Base-by-base conservation (phyloP, 805 yeast genomes). In the Sungouiozyma intestinalis region DNA sequence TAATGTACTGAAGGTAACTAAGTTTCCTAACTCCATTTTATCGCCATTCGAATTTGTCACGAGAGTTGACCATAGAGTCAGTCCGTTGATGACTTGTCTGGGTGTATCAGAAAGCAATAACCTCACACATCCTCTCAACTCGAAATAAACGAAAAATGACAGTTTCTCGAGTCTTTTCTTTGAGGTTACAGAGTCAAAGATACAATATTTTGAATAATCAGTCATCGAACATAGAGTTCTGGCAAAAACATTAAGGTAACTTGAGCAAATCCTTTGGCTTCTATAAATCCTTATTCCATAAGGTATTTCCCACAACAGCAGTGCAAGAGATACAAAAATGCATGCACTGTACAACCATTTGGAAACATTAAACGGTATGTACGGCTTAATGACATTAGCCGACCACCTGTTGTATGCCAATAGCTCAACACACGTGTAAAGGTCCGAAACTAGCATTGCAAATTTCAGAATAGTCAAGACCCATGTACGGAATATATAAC, bases 31-130 rank as follows among this genome's bases (percentile, higher is more conserved):
- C 6, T 52, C 54, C 29, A 62, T 49, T 34, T 43, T 42, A 16
- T 39, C 19, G 9, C 56, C 60, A 3, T 53, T 43, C 35, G 55
- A 51, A 27, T 65, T 52, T 16, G 70, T 54, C 4, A 58, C 48
- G 16, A 72, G 53, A 5, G 71, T 73, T 1, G 77, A 71, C 60
- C 69, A 72, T 18, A 81, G 61, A 0, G 95, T 84, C 51, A 82
- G 66, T 17, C 86, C 81, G 55, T 85, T 85, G 48, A 86, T 73
- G 1, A 83, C 79, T 61, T 86, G 95, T 61, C 95, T 76, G 15
- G 95, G 95, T 16, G 86, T 72, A 50, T 85, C 95, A 0, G 94
- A 85, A 33, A 83, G 63, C 6, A 85, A 51, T 51, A 85, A 71
- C 29, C 76, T 66, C 11, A 82, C 49, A 47, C 76, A 81, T 41